phyloP scores from a whole-genome alignment of 2,329 filamentous ascomycete species.

The Aspergillus caelatus region DNA sequence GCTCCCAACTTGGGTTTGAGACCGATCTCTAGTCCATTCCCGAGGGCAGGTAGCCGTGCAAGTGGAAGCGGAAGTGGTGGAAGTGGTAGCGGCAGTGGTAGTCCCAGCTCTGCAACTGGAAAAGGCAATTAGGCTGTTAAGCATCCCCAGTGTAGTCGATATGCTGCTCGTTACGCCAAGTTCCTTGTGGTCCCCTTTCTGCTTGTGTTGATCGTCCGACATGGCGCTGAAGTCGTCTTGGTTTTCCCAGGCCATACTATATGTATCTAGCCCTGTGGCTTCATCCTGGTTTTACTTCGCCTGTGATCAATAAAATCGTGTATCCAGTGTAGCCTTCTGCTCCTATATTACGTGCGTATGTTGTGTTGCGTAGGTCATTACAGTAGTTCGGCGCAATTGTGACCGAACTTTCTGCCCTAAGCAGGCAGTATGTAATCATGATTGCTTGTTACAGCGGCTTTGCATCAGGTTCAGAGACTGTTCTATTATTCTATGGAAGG shows the following conservation, averaged over 20 bases:
- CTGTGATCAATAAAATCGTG: constrained; percentile 15
- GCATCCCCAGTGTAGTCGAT: neutral
- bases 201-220: constrained; percentile 14
- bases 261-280: constrained; percentile 5
- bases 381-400: neutral
- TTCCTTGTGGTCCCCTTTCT: constrained; percentile 12
- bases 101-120: constrained; percentile 42
- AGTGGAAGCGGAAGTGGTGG: constrained; percentile 52
- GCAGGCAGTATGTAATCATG: neutral
- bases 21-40: constrained; percentile 42
- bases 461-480: neutral
- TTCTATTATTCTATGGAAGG: too few species aligned
- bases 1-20: constrained; percentile 40
- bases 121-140: constrained; percentile 28
- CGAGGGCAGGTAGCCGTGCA: constrained; percentile 49
- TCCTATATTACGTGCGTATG: neutral
- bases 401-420: neutral
- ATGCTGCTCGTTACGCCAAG: constrained; percentile 8
- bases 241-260: constrained; percentile 1
- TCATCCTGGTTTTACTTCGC: constrained; percentile 13
- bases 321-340: constrained; percentile 17
- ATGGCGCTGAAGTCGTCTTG: constrained; percentile 10
- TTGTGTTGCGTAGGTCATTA: neutral
- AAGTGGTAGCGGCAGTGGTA: constrained; percentile 44
- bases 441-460: neutral